phyloP scores from a whole-genome alignment of 2,329 filamentous ascomycete genomes.

The Scolecobasidium constrictum region DNA sequence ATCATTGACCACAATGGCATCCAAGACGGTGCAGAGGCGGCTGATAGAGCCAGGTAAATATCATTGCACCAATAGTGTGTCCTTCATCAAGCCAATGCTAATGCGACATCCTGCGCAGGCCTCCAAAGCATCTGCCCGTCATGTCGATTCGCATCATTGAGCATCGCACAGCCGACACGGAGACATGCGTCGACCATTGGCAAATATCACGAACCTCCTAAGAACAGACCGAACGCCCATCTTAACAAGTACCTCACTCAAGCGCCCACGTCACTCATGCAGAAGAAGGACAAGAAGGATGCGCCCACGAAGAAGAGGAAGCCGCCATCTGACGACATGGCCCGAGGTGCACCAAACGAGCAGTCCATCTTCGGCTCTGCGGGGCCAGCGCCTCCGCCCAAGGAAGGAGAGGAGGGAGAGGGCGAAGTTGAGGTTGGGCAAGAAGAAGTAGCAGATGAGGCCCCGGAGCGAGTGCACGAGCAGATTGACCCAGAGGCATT shows the following conservation, averaged over 20 bases:
- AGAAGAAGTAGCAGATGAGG: background rate
- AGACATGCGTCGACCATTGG: no score
- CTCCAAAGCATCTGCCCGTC: background rate
- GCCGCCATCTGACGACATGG: conserved; percentile 11
- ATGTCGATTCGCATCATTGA: background rate
- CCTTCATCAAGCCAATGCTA: no score
- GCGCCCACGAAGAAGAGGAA: conserved; percentile 20
- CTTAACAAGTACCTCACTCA: background rate
- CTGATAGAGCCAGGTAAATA: conserved; percentile 7
- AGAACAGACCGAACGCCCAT: background rate
- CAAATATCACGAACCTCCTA: background rate
- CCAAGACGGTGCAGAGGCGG: conserved; percentile 2
- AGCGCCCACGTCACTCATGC: background rate
- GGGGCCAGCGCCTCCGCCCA: background rate
- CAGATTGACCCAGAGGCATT: conserved; percentile 42
- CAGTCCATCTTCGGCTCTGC: conserved; percentile 43
- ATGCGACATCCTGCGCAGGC: no score
- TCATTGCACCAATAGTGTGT: background rate
- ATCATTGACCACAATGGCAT: conserved; percentile 3
- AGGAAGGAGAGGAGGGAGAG: conserved; percentile 13
- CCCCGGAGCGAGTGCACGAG: background rate
- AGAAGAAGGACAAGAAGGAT: background rate
- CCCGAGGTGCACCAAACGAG: conserved; percentile 25
- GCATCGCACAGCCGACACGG: background rate
- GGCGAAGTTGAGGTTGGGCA: conserved; percentile 10